Conservation (phyloP, 192 early-diverging fungal genomes). For the Entomortierella lignicola region DNA sequence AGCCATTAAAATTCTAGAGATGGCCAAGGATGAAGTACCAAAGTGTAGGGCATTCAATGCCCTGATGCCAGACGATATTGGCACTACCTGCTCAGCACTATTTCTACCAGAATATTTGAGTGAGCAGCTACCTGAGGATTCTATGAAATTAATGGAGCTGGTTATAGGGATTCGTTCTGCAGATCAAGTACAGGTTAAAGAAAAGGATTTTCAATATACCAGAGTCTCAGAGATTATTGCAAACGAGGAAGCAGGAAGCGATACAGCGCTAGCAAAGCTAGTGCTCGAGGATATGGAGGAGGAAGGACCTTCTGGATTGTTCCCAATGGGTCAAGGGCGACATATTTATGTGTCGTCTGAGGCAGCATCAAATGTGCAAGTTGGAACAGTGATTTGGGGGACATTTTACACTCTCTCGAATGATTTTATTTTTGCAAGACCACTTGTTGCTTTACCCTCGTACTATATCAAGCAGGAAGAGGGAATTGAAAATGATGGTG, state of each 20-base stretch:
- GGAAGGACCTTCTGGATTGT: not conserved
- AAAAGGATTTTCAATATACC: not conserved
- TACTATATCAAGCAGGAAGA: constrained; percentile 26
- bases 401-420: constrained; percentile 35
- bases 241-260: not conserved
- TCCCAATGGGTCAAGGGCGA: not conserved
- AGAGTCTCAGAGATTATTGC: not conserved
- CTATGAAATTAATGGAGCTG: constrained; percentile 5
- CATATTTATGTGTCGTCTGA: constrained; percentile 3
- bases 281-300: not conserved
- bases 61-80: constrained; percentile 21
- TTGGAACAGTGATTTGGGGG: constrained; percentile 17
- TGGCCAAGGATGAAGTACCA: constrained; percentile 13
- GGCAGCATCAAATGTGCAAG: constrained; percentile 2
- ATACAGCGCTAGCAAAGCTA: not conserved
- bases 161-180: not conserved
- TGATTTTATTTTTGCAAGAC: constrained; percentile 24
- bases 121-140: constrained; percentile 8
- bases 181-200: not conserved
- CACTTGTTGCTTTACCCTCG: constrained; percentile 19
- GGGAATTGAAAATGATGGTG: not conserved
- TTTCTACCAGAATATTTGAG: not conserved
- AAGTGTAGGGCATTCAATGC: constrained; percentile 31
- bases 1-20: constrained; percentile 17
- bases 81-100: not conserved